Evolutionary conservation across 2,329 filamentous ascomycete genomes (phyloP).

Genomic region (Plenodomus biglobosus): DNA sequence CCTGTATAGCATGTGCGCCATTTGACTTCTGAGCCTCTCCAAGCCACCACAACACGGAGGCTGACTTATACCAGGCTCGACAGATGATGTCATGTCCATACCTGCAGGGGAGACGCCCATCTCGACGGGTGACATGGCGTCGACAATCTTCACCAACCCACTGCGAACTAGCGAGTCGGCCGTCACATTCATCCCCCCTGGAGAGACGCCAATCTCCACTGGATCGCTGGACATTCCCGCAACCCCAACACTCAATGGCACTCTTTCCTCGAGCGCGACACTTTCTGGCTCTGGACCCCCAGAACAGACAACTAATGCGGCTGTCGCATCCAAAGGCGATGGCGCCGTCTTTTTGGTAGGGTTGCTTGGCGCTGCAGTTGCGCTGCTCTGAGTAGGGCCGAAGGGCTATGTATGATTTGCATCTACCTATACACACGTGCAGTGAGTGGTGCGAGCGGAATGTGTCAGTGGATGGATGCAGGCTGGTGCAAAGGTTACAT

Average conservation of each 20-base stretch:
- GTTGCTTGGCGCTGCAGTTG: background rate
- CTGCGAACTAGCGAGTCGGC: slow-evolving; percentile 7
- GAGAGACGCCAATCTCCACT: slow-evolving; percentile 25
- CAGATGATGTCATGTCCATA: slow-evolving; percentile 17
- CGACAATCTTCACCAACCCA: slow-evolving; percentile 10
- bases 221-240: slow-evolving; percentile 6
- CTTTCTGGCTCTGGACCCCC: slow-evolving; percentile 13
- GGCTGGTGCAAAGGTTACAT: too few relatives aligned
- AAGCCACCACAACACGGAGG: background rate
- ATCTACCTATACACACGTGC: too few relatives aligned
- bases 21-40: background rate
- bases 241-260: background rate
- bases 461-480: too few relatives aligned
- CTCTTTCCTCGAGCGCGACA: background rate
- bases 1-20: slow-evolving; percentile 32
- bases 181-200: slow-evolving; percentile 20
- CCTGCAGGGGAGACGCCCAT: slow-evolving; percentile 7
- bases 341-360: background rate
- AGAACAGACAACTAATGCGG: slow-evolving; percentile 5
- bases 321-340: background rate
- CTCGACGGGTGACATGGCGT: slow-evolving; percentile 1
- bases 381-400: background rate
- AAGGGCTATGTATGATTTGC: too few relatives aligned
- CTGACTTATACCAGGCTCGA: slow-evolving; percentile 7
- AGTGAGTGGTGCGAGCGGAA: too few relatives aligned